Conservation (phyloP, 768 basidiomycete species). For the Tricholoma flavovirens region DNA sequence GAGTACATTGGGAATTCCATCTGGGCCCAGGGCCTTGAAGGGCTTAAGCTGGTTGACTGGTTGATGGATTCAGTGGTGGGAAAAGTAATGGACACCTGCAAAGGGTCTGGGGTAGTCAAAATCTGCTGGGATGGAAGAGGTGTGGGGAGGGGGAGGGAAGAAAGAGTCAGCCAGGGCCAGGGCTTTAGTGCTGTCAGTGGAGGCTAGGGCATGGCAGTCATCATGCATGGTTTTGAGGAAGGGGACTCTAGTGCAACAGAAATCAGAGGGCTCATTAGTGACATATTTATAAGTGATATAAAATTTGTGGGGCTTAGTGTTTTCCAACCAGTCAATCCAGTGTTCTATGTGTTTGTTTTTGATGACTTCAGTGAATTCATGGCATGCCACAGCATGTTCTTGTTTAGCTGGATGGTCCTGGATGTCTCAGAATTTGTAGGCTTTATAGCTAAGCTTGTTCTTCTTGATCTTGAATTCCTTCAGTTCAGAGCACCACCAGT, state of each 20-base stretch:
- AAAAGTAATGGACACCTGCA: too few species aligned
- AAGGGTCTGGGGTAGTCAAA: background rate
- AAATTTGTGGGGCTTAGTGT: background rate
- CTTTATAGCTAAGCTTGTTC: background rate
- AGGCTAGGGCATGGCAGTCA: background rate
- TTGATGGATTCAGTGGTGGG: too few species aligned
- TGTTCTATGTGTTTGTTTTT: background rate
- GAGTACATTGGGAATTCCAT: too few species aligned
- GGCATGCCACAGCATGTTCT: background rate
- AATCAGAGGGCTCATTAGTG: constrained; percentile 1
- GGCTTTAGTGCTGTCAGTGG: constrained; percentile 3
- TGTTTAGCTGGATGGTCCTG: background rate
- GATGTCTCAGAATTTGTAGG: background rate
- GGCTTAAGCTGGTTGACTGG: too few species aligned
- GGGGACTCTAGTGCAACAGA: background rate
- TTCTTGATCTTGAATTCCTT: constrained; percentile 8
- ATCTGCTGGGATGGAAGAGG: too few species aligned
- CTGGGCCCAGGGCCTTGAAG: too few species aligned
- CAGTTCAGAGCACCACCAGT: constrained; percentile 18
- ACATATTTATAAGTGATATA: constrained; percentile 4
- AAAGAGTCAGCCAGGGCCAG: too few species aligned
- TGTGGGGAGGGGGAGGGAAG: too few species aligned
- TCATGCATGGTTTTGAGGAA: background rate
- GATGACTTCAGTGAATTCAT: background rate
- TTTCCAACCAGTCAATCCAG: background rate